Base-by-base conservation (phyloP, 1,284 basidiomycete species). In the Moesziomyces parantarcticus region DNA sequence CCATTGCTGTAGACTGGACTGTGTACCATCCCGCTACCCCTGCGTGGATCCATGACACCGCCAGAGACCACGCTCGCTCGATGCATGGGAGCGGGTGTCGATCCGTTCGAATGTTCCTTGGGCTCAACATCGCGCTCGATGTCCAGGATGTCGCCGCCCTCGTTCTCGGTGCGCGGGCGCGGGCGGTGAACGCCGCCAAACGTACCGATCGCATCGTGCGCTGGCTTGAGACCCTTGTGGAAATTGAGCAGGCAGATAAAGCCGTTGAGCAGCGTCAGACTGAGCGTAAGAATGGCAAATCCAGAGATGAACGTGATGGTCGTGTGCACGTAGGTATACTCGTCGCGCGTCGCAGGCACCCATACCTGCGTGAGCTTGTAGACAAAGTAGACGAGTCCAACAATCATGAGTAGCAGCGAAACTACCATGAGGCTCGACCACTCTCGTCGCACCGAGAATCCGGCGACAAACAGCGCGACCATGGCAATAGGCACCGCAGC, bases 251-350 rank as follows among this genome's bases (percentile, higher is more conserved):
- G 43, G 49, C 78, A 80, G 22, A 75, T 47, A 44, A 77, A 47
- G 16, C 77, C 74, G 25, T 66, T 75, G 51, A 68, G 22, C 43
- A 71, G 32, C 26, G 78, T 79, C 22, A 78, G 42, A 0, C 43
- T 26, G 3, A 79, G 52, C 26, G 58, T 59, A 21, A 74, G 45
- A 41, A 71, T 76, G 20, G 75, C 59, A 46, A 80, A 78, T 16
- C 55, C 68, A 21, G 67, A 69, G 44, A 80, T 72, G 44, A 79
- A 79, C 11, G 79, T 79, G 26, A 80, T 71, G 16, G 71, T 80
- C 9, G 69, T 69, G 21, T 67, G 66, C 13, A 79, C 77, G 32
- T 72, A 74, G 4, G 51, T 59, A 45, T 80, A 80, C 50, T 76
- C 23, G 20, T 57, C 58, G 22, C 56, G 44, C 26, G 77, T 77